phyloP scores from a whole-genome alignment of 805 yeast genomes.

The Clavispora phyllophila region DNA sequence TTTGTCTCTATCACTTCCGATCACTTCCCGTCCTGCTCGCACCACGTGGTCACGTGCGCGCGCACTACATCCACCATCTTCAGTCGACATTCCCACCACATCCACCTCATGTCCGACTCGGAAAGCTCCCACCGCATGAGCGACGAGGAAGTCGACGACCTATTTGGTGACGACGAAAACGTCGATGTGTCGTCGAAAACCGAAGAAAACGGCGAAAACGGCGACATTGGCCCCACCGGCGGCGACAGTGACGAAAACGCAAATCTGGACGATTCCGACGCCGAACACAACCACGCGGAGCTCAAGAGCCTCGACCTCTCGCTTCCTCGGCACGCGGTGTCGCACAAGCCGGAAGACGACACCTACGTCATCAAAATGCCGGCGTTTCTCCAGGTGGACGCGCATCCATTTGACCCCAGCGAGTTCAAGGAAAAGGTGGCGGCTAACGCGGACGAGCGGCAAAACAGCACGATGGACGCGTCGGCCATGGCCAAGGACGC shows the following conservation, averaged over 20 bases:
- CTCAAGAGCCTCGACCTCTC: constrained; percentile 33
- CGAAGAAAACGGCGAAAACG: constrained; percentile 10
- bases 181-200: constrained; percentile 12
- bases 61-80: no score
- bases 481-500: constrained; percentile 43
- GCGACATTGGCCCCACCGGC: constrained; percentile 19
- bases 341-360: constrained; percentile 29
- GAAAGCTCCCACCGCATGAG: constrained; percentile 15
- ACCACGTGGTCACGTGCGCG: constrained; percentile 2
- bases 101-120: constrained; percentile 21
- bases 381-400: constrained; percentile 73
- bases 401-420: constrained; percentile 79
- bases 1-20: no score
- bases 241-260: constrained; percentile 16
- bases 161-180: constrained; percentile 30
- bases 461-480: constrained; percentile 25
- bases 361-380: constrained; percentile 65
- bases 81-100: not conserved
- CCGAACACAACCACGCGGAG: constrained; percentile 29
- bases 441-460: constrained; percentile 28
- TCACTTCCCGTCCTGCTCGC: no score
- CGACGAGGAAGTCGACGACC: constrained; percentile 30
- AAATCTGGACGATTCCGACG: constrained; percentile 11
- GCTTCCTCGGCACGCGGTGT: constrained; percentile 47
- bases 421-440: constrained; percentile 51